Percentiles rank a stretch among this genome's conserved stretches.
Evolutionary conservation across 2,329 filamentous ascomycete genomes (phyloP).

Genomic region (Diaporthe eres): DNA sequence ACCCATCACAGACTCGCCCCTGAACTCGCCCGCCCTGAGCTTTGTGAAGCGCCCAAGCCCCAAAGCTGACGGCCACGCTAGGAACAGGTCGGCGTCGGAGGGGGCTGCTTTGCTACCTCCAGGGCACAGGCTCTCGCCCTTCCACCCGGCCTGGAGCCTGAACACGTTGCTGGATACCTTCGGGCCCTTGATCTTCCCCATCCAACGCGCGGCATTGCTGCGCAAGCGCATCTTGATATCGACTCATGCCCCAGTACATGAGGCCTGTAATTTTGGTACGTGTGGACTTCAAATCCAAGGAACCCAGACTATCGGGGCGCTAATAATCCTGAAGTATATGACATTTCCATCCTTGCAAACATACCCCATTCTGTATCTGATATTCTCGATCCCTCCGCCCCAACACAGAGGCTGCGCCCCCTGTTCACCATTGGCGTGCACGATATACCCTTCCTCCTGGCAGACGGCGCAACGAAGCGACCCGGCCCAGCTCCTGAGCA

Average conservation of each 20-base stretch:
- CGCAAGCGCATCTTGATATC: constrained; percentile 91
- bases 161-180: constrained; percentile 84
- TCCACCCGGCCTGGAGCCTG: constrained; percentile 90
- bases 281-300: constrained; percentile 2
- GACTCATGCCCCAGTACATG: constrained; percentile 86
- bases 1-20: constrained; percentile 61
- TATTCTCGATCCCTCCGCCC: constrained; percentile 73
- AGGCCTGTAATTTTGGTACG: constrained; percentile 90
- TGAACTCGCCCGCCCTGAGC: constrained; percentile 66
- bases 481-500: constrained; percentile 44
- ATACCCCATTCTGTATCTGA: constrained; percentile 83
- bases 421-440: constrained; percentile 96
- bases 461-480: constrained; percentile 65
- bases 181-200: constrained; percentile 91
- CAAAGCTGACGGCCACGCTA: constrained; percentile 60
- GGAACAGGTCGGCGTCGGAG: constrained; percentile 74
- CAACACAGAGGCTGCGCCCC: constrained; percentile 78
- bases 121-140: constrained; percentile 78
- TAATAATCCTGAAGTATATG: constrained; percentile 75
- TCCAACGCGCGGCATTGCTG: constrained; percentile 88
- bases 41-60: constrained; percentile 57
- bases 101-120: constrained; percentile 70
- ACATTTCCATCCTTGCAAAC: constrained; percentile 92
- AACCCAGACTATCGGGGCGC: background rate
- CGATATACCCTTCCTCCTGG: constrained; percentile 85